These are phyloP conservation scores for Linum tenue DNA, from an alignment of 345 rosid species.

Conservation along the genomic window DNA sequence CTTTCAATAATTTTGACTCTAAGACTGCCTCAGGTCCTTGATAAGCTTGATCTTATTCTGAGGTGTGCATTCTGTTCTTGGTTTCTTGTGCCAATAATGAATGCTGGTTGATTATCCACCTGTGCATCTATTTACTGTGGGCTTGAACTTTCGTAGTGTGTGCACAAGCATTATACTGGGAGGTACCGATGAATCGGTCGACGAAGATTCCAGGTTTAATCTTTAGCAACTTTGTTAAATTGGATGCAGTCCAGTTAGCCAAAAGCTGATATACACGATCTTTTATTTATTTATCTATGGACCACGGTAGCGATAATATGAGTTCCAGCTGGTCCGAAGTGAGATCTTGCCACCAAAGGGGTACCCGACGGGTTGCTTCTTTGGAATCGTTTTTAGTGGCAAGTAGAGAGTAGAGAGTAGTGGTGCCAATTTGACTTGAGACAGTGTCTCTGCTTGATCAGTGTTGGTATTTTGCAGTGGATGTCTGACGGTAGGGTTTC, in stretches of 20 bases:
- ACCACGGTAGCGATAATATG: slow-evolving; percentile 52
- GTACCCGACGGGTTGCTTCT: too few relatives aligned
- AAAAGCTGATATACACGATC: background rate
- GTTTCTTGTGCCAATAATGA: slow-evolving; percentile 3
- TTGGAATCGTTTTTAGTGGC: too few relatives aligned
- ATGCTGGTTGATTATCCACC: slow-evolving; percentile 6
- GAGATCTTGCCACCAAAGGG: too few relatives aligned
- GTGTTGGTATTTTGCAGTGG: too few relatives aligned
- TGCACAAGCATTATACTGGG: slow-evolving; percentile 83
- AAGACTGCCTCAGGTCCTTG: slow-evolving; percentile 86
- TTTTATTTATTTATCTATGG: slow-evolving; percentile 4
- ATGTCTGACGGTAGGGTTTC: too few relatives aligned
- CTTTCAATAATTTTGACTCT: slow-evolving; percentile 81
- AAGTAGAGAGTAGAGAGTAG: too few relatives aligned
- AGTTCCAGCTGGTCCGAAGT: slow-evolving; percentile 38
- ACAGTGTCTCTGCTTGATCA: too few relatives aligned
- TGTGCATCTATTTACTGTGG: slow-evolving; percentile 1
- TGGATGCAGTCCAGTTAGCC: background rate
- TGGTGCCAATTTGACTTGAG: too few relatives aligned
- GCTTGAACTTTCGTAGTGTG: slow-evolving; percentile 32
- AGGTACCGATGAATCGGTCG: slow-evolving; percentile 64
- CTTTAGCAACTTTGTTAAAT: background rate
- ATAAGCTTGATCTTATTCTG: slow-evolving; percentile 82
- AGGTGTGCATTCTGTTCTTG: slow-evolving; percentile 34
- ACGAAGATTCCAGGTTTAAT: slow-evolving; percentile 71